A percentile compares a stretch with the other conserved stretches of the same genome.
phyloP scores from a whole-genome alignment of 805 yeast genomes.

The Vanderwaltozyma polyspora region DNA sequence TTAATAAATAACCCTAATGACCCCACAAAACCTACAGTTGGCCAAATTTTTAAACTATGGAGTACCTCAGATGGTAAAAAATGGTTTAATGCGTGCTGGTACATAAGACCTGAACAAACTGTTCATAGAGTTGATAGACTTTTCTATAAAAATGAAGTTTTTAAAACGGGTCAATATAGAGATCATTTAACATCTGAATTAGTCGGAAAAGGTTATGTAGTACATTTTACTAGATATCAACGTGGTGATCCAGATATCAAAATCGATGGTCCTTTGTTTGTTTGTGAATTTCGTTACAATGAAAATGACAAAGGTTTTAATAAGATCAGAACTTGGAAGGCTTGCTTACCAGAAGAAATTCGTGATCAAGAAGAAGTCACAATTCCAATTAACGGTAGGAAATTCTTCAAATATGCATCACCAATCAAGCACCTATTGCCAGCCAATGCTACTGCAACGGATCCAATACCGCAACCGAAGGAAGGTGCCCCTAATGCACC shows the following conservation, averaged over 20 bases:
- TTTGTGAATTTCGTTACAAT: slow-evolving; percentile 91
- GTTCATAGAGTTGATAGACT: slow-evolving; percentile 84
- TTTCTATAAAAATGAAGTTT: slow-evolving; percentile 88
- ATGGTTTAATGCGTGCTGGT: slow-evolving; percentile 95
- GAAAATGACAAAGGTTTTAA: slow-evolving; percentile 85
- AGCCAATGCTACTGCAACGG: slow-evolving; percentile 56
- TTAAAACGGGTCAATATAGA: slow-evolving; percentile 92
- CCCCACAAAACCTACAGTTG: slow-evolving; percentile 79
- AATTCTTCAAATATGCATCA: slow-evolving; percentile 66
- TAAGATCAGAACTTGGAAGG: slow-evolving; percentile 96
- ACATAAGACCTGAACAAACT: slow-evolving; percentile 94
- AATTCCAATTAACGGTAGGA: slow-evolving; percentile 55
- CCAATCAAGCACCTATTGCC: slow-evolving; percentile 75
- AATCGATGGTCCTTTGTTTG: slow-evolving; percentile 72
- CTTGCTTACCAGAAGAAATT: slow-evolving; percentile 94
- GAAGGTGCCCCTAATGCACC: slow-evolving; percentile 81
- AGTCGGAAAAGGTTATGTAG: slow-evolving; percentile 87
- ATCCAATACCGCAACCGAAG: slow-evolving; percentile 73
- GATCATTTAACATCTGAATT: slow-evolving; percentile 86
- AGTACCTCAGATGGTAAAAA: slow-evolving; percentile 63
- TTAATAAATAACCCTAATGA: slow-evolving; percentile 80
- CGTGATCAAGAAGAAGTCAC: slow-evolving; percentile 75
- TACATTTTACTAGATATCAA: slow-evolving; percentile 86
- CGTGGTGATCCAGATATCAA: slow-evolving; percentile 87
- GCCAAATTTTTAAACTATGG: slow-evolving; percentile 92